Evolutionary conservation across 495 filamentous ascomycete species (phyloP).

Genomic region (Penicillium angulare): DNA sequence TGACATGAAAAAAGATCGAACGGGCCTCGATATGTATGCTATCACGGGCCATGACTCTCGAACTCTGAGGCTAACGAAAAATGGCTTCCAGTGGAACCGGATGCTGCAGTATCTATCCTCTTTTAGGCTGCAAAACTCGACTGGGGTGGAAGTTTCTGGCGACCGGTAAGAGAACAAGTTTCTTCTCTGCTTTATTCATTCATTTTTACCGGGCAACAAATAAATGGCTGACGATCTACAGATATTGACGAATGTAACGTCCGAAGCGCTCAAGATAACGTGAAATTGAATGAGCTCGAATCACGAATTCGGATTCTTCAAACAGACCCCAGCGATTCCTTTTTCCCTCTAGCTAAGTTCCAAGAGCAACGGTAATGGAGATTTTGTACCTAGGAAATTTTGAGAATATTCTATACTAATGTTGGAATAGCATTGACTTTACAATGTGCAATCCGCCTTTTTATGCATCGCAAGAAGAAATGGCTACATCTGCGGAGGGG

Average conservation of each 20-base stretch:
- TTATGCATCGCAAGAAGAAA: constrained; percentile 70
- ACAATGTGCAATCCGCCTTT: constrained; percentile 96
- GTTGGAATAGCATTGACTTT: constrained; percentile 66
- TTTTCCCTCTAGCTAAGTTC: no score
- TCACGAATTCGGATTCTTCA: constrained; percentile 62
- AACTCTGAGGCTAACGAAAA: background rate
- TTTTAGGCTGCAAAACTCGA: constrained; percentile 71
- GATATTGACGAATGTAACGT: constrained; percentile 79
- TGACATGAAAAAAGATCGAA: constrained; percentile 53
- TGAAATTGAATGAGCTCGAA: constrained; percentile 60
- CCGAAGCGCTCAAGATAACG: constrained; percentile 60
- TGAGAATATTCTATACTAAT: background rate
- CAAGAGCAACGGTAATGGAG: no score
- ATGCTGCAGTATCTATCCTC: constrained; percentile 85
- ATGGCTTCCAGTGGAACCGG: constrained; percentile 66
- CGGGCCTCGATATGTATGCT: constrained; percentile 75
- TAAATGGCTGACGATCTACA: constrained; percentile 13
- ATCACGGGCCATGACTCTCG: background rate
- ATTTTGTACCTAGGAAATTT: no score
- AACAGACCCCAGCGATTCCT: constrained; percentile 45
- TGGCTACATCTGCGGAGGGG: constrained; percentile 58
- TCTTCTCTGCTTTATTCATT: no score
- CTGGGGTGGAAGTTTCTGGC: constrained; percentile 69
- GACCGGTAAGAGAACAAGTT: constrained; percentile 62
- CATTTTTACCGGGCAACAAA: background rate